These are phyloP conservation scores for Furcasterigmium furcatum DNA, from an alignment of 2,329 filamentous ascomycete species.

Conservation along the genomic window DNA sequence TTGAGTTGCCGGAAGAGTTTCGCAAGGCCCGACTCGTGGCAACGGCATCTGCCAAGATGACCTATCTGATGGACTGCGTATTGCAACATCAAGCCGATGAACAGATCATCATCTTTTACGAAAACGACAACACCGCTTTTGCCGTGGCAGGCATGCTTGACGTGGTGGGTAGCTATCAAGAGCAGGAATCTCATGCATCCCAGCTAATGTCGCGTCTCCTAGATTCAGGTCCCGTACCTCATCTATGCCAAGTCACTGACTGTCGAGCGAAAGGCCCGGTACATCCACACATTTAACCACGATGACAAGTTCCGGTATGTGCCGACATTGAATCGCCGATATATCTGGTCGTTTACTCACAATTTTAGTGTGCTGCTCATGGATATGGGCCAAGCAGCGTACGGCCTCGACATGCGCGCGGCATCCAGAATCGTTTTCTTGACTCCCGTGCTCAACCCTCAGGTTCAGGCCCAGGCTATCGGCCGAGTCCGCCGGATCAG, in stretches of 20 bases:
- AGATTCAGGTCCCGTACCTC: slow-evolving; percentile 57
- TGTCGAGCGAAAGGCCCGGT: slow-evolving; percentile 63
- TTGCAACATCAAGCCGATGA: slow-evolving; percentile 64
- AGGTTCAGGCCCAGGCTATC: slow-evolving; percentile 85
- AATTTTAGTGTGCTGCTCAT: slow-evolving; percentile 70
- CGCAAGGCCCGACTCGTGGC: slow-evolving; percentile 63
- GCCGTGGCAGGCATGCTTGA: slow-evolving; percentile 84
- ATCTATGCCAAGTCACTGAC: slow-evolving; percentile 66
- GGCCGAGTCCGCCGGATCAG: slow-evolving; percentile 87
- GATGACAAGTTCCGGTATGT: slow-evolving; percentile 60
- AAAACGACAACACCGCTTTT: slow-evolving; percentile 80
- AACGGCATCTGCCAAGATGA: slow-evolving; percentile 82
- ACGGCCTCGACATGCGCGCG: slow-evolving; percentile 79
- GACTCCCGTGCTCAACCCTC: slow-evolving; percentile 80
- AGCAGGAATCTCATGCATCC: too few species aligned
- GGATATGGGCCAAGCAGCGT: slow-evolving; percentile 86
- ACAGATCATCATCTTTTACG: slow-evolving; percentile 92
- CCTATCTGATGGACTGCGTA: slow-evolving; percentile 76
- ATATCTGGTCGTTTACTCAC: not conserved
- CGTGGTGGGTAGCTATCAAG: slow-evolving; percentile 42
- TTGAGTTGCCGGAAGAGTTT: slow-evolving; percentile 45
- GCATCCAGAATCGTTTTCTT: slow-evolving; percentile 88
- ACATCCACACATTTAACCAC: slow-evolving; percentile 75
- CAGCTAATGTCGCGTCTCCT: too few species aligned
- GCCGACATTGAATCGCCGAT: too few species aligned